These are phyloP conservation scores for Stachybotrys echinatus DNA, from an alignment of 2,329 filamentous ascomycete genomes.

Conservation along the genomic window DNA sequence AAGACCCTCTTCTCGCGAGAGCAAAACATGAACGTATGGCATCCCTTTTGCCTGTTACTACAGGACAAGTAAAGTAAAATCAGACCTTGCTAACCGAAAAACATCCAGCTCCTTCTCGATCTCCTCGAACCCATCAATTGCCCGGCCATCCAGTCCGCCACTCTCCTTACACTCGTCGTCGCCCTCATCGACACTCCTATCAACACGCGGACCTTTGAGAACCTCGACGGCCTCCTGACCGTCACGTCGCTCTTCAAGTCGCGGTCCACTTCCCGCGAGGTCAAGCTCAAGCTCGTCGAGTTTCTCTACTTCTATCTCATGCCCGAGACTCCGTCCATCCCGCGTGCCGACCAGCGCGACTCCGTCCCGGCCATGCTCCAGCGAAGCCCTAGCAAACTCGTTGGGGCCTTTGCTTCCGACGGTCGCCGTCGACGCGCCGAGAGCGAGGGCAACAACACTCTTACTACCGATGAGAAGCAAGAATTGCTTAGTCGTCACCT, in stretches of 20 bases:
- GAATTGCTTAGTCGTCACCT: conserved; percentile 70
- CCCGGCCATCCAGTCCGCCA: conserved; percentile 84
- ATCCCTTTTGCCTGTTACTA: conserved; percentile 6
- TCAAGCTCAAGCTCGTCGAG: conserved; percentile 94
- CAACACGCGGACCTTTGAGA: conserved; percentile 90
- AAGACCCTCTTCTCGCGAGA: conserved; percentile 82
- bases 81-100: conserved; percentile 8
- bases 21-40: conserved; percentile 82
- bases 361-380: conserved; percentile 51
- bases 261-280: conserved; percentile 75
- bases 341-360: conserved; percentile 38
- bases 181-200: conserved; percentile 79
- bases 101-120: conserved; percentile 75
- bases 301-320: conserved; percentile 99
- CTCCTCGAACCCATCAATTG: conserved; percentile 90
- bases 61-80: not conserved
- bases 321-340: conserved; percentile 69
- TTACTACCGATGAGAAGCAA: conserved; percentile 77
- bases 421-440: conserved; percentile 25
- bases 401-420: conserved; percentile 44
- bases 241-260: conserved; percentile 92
- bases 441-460: conserved; percentile 39
- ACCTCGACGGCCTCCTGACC: conserved; percentile 83
- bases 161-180: conserved; percentile 83
- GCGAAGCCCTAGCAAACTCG: conserved; percentile 64